Evolutionary conservation across 306 rosid species (phyloP), one percentile per base, ranked within the genome.

Genomic region (Fragaria ananassa): DNA sequence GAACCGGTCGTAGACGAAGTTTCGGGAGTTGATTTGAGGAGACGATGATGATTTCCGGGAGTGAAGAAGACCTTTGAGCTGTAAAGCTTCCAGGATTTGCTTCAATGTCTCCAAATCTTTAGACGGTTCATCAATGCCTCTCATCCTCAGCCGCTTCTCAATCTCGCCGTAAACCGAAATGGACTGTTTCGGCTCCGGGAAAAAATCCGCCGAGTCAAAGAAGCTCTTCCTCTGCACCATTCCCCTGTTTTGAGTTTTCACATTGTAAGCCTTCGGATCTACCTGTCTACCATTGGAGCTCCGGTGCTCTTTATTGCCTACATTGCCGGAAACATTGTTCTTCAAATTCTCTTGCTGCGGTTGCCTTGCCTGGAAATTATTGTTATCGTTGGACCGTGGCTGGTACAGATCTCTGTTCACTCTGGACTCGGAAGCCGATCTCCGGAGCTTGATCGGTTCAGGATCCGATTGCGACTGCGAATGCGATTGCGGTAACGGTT

Each of bases 351-450:
- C 34, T 51, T 71, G 81, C 51, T 77, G 85, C 10, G 72, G 70
- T 71, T 82, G 89, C 81, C 78, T 86, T 3, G 71, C 75, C 82
- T 83, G 88, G 4, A 81, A 72, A 80, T 46, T 79, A 82, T 54
- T 86, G 19, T 88, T 65, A 78, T 92, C 93, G 63, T 81, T 73
- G 71, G 29, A 86, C 4, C 94, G 94, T 15, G 83, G 71, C 74
- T 83, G 93, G 45, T 76, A 82, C 66, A 88, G 90, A 82, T 90
- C 97, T 83, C 89, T 83, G 71, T 86, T 76, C 3, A 85, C 91
- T 76, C 99, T 88, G 23, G 99, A 95, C 76, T 95, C 99, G 6
- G 99, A 95, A 0, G 92, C 88, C 15, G 99, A 95, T 88, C 99
- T 86, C 69, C 94, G 91, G 14, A 95, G 97, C 85, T 86, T 90